Percentiles rank a stretch among this genome's conserved stretches.
These are phyloP conservation scores for Hypericum perforatum DNA, from an alignment of 345 rosid genomes.

Conservation along the genomic window DNA sequence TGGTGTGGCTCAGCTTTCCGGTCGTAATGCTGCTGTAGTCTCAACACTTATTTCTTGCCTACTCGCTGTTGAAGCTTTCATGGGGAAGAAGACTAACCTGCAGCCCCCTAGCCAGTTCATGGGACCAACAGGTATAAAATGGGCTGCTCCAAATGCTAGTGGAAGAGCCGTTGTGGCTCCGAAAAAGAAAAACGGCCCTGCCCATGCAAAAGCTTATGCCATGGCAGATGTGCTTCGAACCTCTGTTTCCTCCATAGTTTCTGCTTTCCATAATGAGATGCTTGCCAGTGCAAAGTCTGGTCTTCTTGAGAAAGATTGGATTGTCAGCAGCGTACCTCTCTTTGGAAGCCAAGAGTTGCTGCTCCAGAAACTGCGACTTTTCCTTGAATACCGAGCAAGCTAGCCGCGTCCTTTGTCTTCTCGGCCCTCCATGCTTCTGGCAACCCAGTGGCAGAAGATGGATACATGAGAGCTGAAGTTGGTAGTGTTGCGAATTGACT, in stretches of 20 bases:
- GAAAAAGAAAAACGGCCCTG: slow-evolving; percentile 40
- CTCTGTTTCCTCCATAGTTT: slow-evolving; percentile 58
- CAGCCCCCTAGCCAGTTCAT: slow-evolving; percentile 51
- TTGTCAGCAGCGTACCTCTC: slow-evolving; percentile 36
- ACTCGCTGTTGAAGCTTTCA: slow-evolving; percentile 67
- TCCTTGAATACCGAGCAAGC: slow-evolving; percentile 66
- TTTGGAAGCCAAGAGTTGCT: slow-evolving; percentile 61
- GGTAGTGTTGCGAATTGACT: too few species aligned
- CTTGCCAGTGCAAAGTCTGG: slow-evolving; percentile 46
- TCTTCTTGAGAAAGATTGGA: slow-evolving; percentile 76
- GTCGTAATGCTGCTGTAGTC: slow-evolving; percentile 61
- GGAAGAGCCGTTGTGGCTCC: slow-evolving; percentile 42
- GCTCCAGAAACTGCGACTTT: slow-evolving; percentile 57
- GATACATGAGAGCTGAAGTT: too few species aligned
- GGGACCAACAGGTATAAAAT: slow-evolving; percentile 64
- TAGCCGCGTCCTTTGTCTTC: slow-evolving; percentile 7
- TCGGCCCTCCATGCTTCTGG: too few species aligned
- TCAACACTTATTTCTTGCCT: slow-evolving; percentile 70
- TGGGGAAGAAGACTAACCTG: slow-evolving; percentile 73
- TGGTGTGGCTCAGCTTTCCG: slow-evolving; percentile 91
- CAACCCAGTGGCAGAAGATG: too few species aligned
- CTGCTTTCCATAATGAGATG: slow-evolving; percentile 75
- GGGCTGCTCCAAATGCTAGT: slow-evolving; percentile 49
- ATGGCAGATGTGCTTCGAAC: slow-evolving; percentile 64
- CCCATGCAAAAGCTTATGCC: slow-evolving; percentile 56